These are phyloP conservation scores for Byssothecium circinans DNA, from an alignment of 2,329 filamentous ascomycete genomes.

Conservation along the genomic window DNA sequence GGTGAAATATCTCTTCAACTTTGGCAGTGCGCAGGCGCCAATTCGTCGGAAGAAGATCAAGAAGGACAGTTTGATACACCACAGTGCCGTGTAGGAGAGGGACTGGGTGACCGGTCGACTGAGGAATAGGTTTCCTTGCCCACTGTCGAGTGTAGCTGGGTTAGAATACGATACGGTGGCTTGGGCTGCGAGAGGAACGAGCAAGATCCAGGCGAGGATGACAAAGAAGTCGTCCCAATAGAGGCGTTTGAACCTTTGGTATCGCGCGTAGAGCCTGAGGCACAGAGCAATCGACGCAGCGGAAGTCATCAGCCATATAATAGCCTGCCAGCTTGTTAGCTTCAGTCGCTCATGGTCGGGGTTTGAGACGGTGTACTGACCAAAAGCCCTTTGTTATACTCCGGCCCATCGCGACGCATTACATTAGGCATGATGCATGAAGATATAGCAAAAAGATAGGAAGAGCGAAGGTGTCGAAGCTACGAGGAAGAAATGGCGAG, in stretches of 20 bases:
- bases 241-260: slow-evolving; percentile 8
- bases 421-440: background rate
- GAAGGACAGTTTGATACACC: slow-evolving; percentile 10
- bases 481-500: background rate
- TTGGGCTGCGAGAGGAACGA: background rate
- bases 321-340: background rate
- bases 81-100: slow-evolving; percentile 9
- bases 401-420: background rate
- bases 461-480: background rate
- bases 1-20: slow-evolving; percentile 4
- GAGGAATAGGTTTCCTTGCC: slow-evolving; percentile 1
- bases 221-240: slow-evolving; percentile 15
- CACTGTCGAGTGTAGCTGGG: background rate
- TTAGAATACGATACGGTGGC: background rate
- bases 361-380: background rate
- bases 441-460: background rate
- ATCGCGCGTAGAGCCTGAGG: slow-evolving; percentile 3
- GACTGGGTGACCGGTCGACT: slow-evolving; percentile 7
- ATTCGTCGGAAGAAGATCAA: slow-evolving; percentile 10
- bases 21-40: background rate
- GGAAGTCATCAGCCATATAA: slow-evolving; percentile 2
- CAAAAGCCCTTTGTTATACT: background rate
- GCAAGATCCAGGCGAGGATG: slow-evolving; percentile 1
- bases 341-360: background rate
- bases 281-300: slow-evolving; percentile 3